phyloP scores from a whole-genome alignment of 164 flowering plant genomes.

The Kalanchoe fedtschenkoi region DNA sequence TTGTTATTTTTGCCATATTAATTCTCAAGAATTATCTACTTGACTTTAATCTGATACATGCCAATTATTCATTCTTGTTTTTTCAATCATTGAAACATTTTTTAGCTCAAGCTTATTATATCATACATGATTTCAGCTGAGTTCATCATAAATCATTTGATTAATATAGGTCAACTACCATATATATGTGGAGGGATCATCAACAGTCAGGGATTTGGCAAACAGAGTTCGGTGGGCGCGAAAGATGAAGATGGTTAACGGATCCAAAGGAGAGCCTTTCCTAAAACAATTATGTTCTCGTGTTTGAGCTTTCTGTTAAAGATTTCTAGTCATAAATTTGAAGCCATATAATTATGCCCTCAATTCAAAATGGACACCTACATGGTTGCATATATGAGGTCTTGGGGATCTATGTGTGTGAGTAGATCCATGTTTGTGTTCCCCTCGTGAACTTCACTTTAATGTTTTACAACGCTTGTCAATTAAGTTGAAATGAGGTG shows the following conservation, averaged over 20 bases:
- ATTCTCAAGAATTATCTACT: no score
- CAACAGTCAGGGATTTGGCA: background rate
- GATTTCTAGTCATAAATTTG: background rate
- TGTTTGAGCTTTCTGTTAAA: background rate
- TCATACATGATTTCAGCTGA: no score
- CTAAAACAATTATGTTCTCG: background rate
- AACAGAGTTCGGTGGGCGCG: no score
- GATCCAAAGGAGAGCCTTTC: background rate
- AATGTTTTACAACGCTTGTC: conserved; percentile 1
- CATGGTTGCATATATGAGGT: no score
- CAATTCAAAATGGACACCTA: background rate
- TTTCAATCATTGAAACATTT: no score
- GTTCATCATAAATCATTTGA: background rate
- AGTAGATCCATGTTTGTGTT: conserved; percentile 4
- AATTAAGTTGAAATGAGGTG: background rate
- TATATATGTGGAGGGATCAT: conserved; percentile 2
- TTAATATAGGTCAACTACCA: background rate
- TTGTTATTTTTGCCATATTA: no score
- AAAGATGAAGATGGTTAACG: no score
- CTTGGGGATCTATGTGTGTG: background rate
- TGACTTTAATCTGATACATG: no score
- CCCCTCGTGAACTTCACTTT: conserved; percentile 9
- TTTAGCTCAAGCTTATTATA: no score
- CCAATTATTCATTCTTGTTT: no score
- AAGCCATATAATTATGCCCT: background rate